Evolutionary conservation across 2,329 filamentous ascomycete genomes (phyloP).

Genomic region (Beauveria medogensis): DNA sequence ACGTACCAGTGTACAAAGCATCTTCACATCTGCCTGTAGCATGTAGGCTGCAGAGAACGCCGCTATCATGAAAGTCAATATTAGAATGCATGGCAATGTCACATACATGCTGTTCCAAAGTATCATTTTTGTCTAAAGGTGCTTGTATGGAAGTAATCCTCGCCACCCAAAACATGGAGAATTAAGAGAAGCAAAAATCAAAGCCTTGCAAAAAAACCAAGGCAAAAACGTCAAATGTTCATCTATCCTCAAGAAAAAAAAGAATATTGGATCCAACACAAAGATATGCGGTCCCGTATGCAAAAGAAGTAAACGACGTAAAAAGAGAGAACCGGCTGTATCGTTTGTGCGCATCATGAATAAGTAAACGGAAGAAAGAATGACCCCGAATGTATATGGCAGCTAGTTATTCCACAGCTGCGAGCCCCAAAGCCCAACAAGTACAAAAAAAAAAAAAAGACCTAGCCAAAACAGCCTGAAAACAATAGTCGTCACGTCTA

Average conservation of each 20-base stretch:
- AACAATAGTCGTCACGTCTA: background rate
- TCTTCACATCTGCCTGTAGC: background rate
- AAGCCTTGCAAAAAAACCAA: background rate
- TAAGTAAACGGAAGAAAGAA: background rate
- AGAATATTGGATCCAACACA: conserved; percentile 3
- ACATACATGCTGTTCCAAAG: background rate
- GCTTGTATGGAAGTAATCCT: background rate
- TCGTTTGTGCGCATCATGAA: background rate
- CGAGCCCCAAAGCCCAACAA: background rate
- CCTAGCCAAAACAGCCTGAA: background rate
- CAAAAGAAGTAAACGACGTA: conserved; percentile 1
- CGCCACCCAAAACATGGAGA: background rate
- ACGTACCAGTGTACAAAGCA: background rate
- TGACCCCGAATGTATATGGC: background rate
- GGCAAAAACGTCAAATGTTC: background rate
- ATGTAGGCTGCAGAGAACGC: background rate
- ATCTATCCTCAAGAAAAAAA: conserved; percentile 10
- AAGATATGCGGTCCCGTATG: conserved; percentile 3
- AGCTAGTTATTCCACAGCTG: background rate
- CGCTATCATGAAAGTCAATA: background rate
- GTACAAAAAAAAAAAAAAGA: background rate
- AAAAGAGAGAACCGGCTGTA: background rate
- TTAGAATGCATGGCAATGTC: background rate
- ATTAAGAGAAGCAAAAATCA: too few relatives aligned
- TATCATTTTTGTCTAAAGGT: background rate